A percentile compares a stretch with the other conserved stretches of the same genome.
Conservation (phyloP, 257 asterid species). For the Verbascum thapsus region DNA sequence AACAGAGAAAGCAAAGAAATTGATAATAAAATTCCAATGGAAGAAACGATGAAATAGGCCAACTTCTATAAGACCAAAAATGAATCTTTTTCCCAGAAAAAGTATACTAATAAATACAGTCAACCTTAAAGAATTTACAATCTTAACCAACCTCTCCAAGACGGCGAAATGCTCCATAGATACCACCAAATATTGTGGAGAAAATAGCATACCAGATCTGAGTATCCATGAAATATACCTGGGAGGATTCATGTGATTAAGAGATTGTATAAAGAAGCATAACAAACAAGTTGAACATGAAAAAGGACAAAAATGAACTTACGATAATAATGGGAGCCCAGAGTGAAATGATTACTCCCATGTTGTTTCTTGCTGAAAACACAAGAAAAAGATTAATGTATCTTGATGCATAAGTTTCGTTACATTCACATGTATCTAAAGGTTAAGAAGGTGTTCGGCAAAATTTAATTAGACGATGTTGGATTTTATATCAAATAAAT, state of each 20-base stretch:
- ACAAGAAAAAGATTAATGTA: too few relatives aligned
- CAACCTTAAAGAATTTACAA: conserved; percentile 26
- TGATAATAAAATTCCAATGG: too few relatives aligned
- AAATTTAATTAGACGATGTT: too few relatives aligned
- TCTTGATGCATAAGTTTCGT: too few relatives aligned
- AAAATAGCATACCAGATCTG: conserved; percentile 99
- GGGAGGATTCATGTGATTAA: conserved; percentile 35
- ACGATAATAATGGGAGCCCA: conserved; percentile 95
- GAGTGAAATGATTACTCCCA: conserved; percentile 90
- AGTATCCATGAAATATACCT: conserved; percentile 98
- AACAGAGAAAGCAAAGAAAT: too few relatives aligned
- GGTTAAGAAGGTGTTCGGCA: too few relatives aligned
- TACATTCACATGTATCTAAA: too few relatives aligned
- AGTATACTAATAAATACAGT: too few relatives aligned
- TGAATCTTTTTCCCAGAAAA: too few relatives aligned
- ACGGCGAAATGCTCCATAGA: conserved; percentile 98
- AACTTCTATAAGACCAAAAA: too few relatives aligned
- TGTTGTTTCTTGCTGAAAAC: conserved; percentile 75
- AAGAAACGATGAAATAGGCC: too few relatives aligned
- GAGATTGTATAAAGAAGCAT: conserved; percentile 23
- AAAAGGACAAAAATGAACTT: conserved; percentile 39
- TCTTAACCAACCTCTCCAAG: conserved; percentile 83
- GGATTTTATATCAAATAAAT: too few relatives aligned
- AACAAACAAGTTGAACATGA: conserved; percentile 27
- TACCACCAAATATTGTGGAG: conserved; percentile 97